These are phyloP conservation scores for Sugiyamaella americana DNA, from an alignment of 805 yeast genomes.

Conservation along the genomic window DNA sequence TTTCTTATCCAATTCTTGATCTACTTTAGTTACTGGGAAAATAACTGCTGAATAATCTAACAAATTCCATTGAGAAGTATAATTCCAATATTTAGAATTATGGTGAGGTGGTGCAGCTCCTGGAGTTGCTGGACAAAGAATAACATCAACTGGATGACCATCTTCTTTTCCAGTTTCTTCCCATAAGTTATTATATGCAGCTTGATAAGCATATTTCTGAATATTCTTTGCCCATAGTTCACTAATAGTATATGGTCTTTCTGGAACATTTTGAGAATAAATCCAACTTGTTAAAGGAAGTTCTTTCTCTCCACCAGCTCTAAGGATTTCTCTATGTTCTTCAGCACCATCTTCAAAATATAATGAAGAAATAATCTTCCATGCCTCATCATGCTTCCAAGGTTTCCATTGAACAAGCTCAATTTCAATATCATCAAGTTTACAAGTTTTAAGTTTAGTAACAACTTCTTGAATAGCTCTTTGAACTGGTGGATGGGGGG, in stretches of 20 bases:
- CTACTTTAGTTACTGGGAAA: slow-evolving; percentile 44
- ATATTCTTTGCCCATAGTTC: slow-evolving; percentile 12
- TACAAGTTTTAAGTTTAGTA: slow-evolving; percentile 14
- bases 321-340: slow-evolving; percentile 46
- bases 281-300: slow-evolving; percentile 13
- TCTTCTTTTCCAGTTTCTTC: slow-evolving; percentile 24
- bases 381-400: slow-evolving; percentile 27
- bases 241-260: slow-evolving; percentile 5
- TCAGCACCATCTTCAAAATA: slow-evolving; percentile 66
- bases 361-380: slow-evolving; percentile 33
- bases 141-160: slow-evolving; percentile 29
- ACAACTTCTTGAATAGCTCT: slow-evolving; percentile 38
- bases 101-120: slow-evolving; percentile 18
- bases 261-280: slow-evolving; percentile 2
- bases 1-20: slow-evolving; percentile 27
- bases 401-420: slow-evolving; percentile 28
- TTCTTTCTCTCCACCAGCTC: slow-evolving; percentile 67
- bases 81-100: slow-evolving; percentile 24
- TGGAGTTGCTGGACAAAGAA: slow-evolving; percentile 39
- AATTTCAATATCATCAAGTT: slow-evolving; percentile 14
- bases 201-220: slow-evolving; percentile 35
- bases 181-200: slow-evolving; percentile 32
- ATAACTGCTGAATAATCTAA: slow-evolving; percentile 12
- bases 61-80: slow-evolving; percentile 14
- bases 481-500: slow-evolving; percentile 46